Base-by-base conservation (phyloP, 129 eudicot genomes). In the Flaveria trinervia region DNA sequence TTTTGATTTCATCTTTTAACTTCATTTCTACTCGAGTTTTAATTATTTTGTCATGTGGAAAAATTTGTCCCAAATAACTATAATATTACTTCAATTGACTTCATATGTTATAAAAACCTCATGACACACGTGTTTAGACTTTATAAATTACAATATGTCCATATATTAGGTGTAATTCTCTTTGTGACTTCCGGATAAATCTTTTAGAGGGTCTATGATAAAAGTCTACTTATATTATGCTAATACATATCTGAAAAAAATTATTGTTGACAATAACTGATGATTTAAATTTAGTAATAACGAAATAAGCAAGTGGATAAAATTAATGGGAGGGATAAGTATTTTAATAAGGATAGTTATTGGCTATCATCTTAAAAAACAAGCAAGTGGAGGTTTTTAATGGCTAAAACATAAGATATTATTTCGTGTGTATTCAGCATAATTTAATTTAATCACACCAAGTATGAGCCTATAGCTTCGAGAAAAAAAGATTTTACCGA, bases 41-140 rank as follows among this genome's bases (percentile, higher is more conserved):
- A 28, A 71, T 48, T 25, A 46, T 11, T 71, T 12, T 25, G 64
- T 12, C 75, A 71, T 51, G 75, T 51, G 48, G 48, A 26, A 8
- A 60, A 60, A 4, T 13, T 28, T 54, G 46, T 26, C 45, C 61
- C 48, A 56, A 70, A 56, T 16, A 25, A 3, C 5, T 20, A 23
- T 30, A 1, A 17, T 18, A 69, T 11, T 25, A 1, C 4, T 26
- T 26, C 3, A 48, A 1, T 69, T 48, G 74, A 70, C 23, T 70
- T 70, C 60, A 48, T 43, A 25, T 15, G 45, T 14, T 7, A 49
- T 30, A 30, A 30, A 14, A 49, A 8, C 48, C 1, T 2, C 75
- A 36, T 17, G 75, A 71, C 16, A n/a, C 75, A 71, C 55, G 26
- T 30, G 64, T 28, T 71, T 49, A n/a, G n/a, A 50, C 43, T 49